These are phyloP conservation scores for Phytopythium kandeliae DNA, from an alignment of 352 stramenopile genomes.

Conservation along the genomic window DNA sequence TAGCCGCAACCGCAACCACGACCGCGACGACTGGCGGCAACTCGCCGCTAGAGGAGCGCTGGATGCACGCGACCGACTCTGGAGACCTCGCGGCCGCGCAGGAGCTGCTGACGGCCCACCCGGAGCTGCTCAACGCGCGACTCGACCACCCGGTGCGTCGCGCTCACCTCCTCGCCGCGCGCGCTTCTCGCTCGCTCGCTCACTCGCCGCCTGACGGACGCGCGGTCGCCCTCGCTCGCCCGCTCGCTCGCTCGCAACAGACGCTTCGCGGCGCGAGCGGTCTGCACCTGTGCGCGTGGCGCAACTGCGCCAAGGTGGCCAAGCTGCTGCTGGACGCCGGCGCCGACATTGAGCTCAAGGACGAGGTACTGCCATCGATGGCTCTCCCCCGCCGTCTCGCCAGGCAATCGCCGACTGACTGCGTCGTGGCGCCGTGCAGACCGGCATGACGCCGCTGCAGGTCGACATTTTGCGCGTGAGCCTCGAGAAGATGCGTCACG, in stretches of 20 bases:
- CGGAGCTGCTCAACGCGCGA: slow-evolving; percentile 17
- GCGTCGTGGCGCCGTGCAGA: too few relatives aligned
- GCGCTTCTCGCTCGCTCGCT: too few relatives aligned
- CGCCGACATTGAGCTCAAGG: slow-evolving; percentile 25
- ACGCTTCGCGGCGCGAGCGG: slow-evolving; percentile 22
- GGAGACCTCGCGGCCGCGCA: slow-evolving; percentile 12
- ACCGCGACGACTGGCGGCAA: neutral
- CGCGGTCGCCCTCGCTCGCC: too few relatives aligned
- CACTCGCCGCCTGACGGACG: neutral
- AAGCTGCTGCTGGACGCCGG: slow-evolving; percentile 23
- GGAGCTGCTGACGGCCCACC: slow-evolving; percentile 11
- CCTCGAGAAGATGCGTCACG: slow-evolving; percentile 39
- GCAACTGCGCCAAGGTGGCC: slow-evolving; percentile 14
- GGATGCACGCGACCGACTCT: slow-evolving; percentile 15
- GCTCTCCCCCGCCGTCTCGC: too few relatives aligned
- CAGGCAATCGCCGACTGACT: too few relatives aligned
- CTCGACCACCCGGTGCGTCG: slow-evolving; percentile 17
- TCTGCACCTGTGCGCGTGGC: slow-evolving; percentile 32
- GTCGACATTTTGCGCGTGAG: slow-evolving; percentile 37
- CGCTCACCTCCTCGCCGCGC: too few relatives aligned
- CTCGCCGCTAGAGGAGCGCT: slow-evolving; percentile 7
- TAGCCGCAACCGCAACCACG: too few relatives aligned
- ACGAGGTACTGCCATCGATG: too few relatives aligned
- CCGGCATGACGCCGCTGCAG: slow-evolving; percentile 37
- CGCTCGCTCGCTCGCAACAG: slow-evolving; percentile 5